Base-by-base conservation (phyloP, 2,329 filamentous ascomycete species). In the Thermothelomyces thermophilus region DNA sequence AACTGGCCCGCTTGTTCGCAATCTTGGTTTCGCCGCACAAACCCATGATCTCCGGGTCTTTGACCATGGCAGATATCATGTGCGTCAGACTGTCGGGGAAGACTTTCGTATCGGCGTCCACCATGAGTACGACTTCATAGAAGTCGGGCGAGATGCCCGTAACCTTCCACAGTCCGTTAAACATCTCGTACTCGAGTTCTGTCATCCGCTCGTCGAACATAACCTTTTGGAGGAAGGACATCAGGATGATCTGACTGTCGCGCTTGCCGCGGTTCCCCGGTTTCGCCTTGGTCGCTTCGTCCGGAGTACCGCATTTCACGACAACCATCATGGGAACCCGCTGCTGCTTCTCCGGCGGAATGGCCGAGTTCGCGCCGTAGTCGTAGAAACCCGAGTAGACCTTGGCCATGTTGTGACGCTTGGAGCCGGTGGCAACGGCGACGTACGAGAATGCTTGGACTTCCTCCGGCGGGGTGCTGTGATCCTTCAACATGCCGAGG, bases 121-220 rank as follows among this genome's bases (percentile, higher is more conserved):
- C 93, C 91, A 97, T 97, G 69, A 98, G 87, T 55, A 97, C 88
- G 20, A 91, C 85, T 68, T 98, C 93, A 69, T 97, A 98, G 68
- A 90, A 98, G 69, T 98, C 93, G 13, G 93, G 93, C 3, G 90
- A 95, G 56, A 98, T 97, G 60, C 94, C 94, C 16, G 93, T 98
- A 39, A 98, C 88, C 68, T 95, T 95, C 90, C 91, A 98, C 56
- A 98, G 77, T 47, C 93, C 93, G 66, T 97, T 98, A 75, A 98
- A 98, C 87, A 98, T 97, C 66, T 98, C 93, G 64, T 90, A 98
- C 68, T 98, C 93, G 46, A 98, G 84, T 68, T 98, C 91, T 16
- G 94, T 98, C 93, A 98, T 98, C 55, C 93, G 87, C 71, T 98
- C 94, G 66, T 98, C 93, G 63, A 98, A 98, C 93, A 98, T 98